Percentiles rank a stretch among this genome's conserved stretches.
Evolutionary conservation across 495 filamentous ascomycete genomes (phyloP).

Genomic region (Hypoxylon fragiforme): DNA sequence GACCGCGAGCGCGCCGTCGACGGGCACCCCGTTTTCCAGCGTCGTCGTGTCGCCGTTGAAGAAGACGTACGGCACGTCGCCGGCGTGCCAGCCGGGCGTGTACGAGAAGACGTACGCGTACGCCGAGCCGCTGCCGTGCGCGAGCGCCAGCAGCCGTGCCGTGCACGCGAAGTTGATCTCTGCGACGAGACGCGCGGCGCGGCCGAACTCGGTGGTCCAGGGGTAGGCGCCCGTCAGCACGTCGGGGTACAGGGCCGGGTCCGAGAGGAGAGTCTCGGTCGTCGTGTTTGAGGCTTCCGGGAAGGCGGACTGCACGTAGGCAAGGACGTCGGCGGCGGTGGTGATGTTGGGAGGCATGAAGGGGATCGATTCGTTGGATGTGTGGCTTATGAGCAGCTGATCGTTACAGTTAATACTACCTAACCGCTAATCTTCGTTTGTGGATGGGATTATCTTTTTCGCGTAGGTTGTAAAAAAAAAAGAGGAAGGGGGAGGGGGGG

Average conservation of each 20-base stretch:
- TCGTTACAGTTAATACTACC: too few relatives aligned
- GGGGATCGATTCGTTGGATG: slow-evolving; percentile 33
- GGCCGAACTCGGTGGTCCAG: slow-evolving; percentile 45
- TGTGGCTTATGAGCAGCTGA: slow-evolving; percentile 26
- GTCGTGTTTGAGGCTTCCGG: slow-evolving; percentile 4
- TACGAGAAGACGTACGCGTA: slow-evolving; percentile 65
- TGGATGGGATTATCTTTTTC: too few relatives aligned
- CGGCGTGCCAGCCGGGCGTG: slow-evolving; percentile 57
- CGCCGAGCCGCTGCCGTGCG: slow-evolving; percentile 54
- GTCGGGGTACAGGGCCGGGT: slow-evolving; percentile 43
- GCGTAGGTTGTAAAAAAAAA: slow-evolving; percentile 14
- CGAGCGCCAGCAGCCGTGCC: slow-evolving; percentile 47
- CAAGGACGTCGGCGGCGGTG: slow-evolving; percentile 41
- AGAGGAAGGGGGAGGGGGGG: slow-evolving; percentile 19
- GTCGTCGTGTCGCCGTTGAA: slow-evolving; percentile 50
- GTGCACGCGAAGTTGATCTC: slow-evolving; percentile 57
- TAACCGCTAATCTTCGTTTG: too few relatives aligned
- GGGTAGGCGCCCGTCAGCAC: slow-evolving; percentile 38
- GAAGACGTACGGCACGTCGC: slow-evolving; percentile 59
- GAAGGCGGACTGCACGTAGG: slow-evolving; percentile 20
- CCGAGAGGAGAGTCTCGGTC: slow-evolving; percentile 18
- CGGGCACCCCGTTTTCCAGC: slow-evolving; percentile 35
- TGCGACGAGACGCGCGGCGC: slow-evolving; percentile 38
- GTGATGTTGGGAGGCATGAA: slow-evolving; percentile 35
- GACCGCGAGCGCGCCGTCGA: slow-evolving; percentile 51